Evolutionary conservation across 345 rosid species (phyloP).

Genomic region (Salix caprea): DNA sequence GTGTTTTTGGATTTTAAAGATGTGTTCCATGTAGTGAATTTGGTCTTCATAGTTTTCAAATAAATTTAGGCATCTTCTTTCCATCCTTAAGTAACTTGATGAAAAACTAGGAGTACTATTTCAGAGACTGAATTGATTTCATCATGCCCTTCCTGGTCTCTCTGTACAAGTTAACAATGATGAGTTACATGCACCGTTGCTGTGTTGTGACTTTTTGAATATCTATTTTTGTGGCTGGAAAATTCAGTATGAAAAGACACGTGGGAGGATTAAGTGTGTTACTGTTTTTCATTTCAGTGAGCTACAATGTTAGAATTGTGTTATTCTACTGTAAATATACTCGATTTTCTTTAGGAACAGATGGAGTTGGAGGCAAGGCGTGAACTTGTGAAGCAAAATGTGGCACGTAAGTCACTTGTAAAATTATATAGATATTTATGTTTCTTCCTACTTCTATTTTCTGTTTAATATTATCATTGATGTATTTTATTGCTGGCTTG

Average conservation of each 20-base stretch:
- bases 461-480: not conserved
- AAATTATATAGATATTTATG: not conserved
- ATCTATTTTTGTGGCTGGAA: not conserved
- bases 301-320: not conserved
- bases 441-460: not conserved
- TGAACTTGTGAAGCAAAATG: constrained; percentile 75
- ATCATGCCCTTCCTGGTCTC: not conserved
- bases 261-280: not conserved
- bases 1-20: not conserved
- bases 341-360: constrained; percentile 51
- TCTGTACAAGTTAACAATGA: not conserved
- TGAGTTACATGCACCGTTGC: not conserved
- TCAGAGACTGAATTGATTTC: not conserved
- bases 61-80: not conserved
- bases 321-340: not conserved
- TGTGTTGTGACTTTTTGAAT: not conserved
- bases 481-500: not conserved
- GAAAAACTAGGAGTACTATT: not conserved
- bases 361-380: constrained; percentile 77
- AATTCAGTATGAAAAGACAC: not conserved
- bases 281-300: not conserved
- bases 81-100: not conserved
- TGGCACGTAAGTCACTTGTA: constrained; percentile 53
- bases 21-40: not conserved
- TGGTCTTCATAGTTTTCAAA: not conserved